A percentile compares a stretch with the other conserved stretches of the same genome.
Evolutionary conservation across 495 filamentous ascomycete genomes (phyloP).

Genomic region (Penicillium ochrochloron): DNA sequence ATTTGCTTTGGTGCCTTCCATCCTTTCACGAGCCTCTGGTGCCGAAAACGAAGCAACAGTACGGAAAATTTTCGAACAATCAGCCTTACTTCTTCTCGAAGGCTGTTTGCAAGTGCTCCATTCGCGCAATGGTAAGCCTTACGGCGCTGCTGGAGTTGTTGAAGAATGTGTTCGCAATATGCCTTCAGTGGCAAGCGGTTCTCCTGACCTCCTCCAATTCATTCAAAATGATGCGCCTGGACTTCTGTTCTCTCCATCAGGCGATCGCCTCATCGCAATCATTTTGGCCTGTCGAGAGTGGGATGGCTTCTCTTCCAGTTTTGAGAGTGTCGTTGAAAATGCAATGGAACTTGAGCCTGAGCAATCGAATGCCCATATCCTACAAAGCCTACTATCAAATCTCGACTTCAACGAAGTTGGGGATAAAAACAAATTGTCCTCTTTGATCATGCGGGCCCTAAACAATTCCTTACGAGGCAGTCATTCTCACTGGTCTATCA

Average conservation of each 20-base stretch:
- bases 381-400: slow-evolving; percentile 47
- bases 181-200: slow-evolving; percentile 42
- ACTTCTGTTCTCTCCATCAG: slow-evolving; percentile 61
- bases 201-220: slow-evolving; percentile 45
- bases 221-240: slow-evolving; percentile 51
- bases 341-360: slow-evolving; percentile 45
- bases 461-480: slow-evolving; percentile 46
- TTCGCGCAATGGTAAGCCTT: slow-evolving; percentile 78
- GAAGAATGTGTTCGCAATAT: slow-evolving; percentile 52
- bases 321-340: slow-evolving; percentile 44
- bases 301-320: slow-evolving; percentile 46
- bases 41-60: slow-evolving; percentile 29
- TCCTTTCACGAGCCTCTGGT: slow-evolving; percentile 43
- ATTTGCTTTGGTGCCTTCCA: slow-evolving; percentile 59
- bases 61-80: slow-evolving; percentile 31
- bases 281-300: slow-evolving; percentile 46
- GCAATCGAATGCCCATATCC: slow-evolving; percentile 42
- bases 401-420: slow-evolving; percentile 47
- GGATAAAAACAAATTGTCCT: slow-evolving; percentile 38
- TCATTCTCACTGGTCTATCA: slow-evolving; percentile 46
- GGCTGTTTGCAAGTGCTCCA: slow-evolving; percentile 55
- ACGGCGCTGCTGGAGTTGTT: slow-evolving; percentile 72
- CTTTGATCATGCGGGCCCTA: slow-evolving; percentile 44
- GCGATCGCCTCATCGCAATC: slow-evolving; percentile 47
- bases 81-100: slow-evolving; percentile 47